phyloP scores from a whole-genome alignment of 2,329 filamentous ascomycete genomes.

The Aspergillus ibericus region DNA sequence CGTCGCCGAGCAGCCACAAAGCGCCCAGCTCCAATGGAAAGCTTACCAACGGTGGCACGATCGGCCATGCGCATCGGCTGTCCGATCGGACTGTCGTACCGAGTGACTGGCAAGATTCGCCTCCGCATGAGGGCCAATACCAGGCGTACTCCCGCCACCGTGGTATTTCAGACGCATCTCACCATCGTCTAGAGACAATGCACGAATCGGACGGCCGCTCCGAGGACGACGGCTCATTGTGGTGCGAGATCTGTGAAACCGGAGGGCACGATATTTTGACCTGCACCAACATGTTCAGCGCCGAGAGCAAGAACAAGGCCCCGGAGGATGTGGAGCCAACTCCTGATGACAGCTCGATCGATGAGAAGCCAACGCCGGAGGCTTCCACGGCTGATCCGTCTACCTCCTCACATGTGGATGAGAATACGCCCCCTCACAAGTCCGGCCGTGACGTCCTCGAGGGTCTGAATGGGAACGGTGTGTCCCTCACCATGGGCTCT shows the following conservation, averaged over 20 bases:
- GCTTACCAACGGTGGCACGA: conserved; percentile 23
- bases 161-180: conserved; percentile 28
- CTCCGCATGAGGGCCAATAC: conserved; percentile 25
- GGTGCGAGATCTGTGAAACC: conserved; percentile 96
- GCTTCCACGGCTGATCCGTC: conserved; percentile 15
- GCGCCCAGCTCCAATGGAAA: conserved; percentile 29
- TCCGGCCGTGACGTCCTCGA: conserved; percentile 45
- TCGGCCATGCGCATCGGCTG: conserved; percentile 40
- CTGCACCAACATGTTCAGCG: conserved; percentile 83
- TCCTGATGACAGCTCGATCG: conserved; percentile 12
- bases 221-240: conserved; percentile 72
- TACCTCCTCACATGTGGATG: conserved; percentile 13
- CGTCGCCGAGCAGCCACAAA: conserved; percentile 36
- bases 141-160: conserved; percentile 29
- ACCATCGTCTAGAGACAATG: conserved; percentile 40
- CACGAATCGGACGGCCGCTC: conserved; percentile 54
- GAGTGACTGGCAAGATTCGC: conserved; percentile 41
- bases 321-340: conserved; percentile 14
- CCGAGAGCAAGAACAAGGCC: conserved; percentile 25
- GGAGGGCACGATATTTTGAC: conserved; percentile 90
- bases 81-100: conserved; percentile 47
- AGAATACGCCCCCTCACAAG: conserved; percentile 31
- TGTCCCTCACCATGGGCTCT: conserved; percentile 54
- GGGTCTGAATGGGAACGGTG: conserved; percentile 43
- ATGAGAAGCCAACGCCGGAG: conserved; percentile 20